Evolutionary conservation across 257 asterid species (phyloP), one percentile per base, ranked within the genome.

Genomic region (Petunia axillaris): DNA sequence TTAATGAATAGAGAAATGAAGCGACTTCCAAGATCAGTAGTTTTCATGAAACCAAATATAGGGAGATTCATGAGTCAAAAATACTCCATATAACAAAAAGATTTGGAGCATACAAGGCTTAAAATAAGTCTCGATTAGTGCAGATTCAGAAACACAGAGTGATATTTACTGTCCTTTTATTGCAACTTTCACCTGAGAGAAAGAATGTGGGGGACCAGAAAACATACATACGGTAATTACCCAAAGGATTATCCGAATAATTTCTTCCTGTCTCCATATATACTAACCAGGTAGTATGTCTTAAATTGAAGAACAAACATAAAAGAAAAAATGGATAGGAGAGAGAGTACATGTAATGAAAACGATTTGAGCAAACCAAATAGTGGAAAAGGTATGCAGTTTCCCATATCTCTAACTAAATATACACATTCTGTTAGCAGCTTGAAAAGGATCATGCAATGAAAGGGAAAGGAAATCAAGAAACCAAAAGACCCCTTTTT

Each of bases 401-500:
- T 71, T 41, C 62, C 60, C 9, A 71, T 44, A 71, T 6, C 44
- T 35, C 62, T 50, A 71, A 35, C 77, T 35, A 71, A 35, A 48
- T 50, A 35, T 11, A 71, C 60, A 48, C 60, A 11, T 71, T 71
- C 62, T 71, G 62, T 71, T 71, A 60, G 77, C 81, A 86, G 83
- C 76, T 71, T 62, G 74, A 83, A 76, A 80, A 58, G 81, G 59
- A 66, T 79, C 46, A 60, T 67, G 78, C 77, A 85, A 84, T 64
- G 82, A 80, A 84, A 80, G 3, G 77, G 80, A 80, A 81, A 83
- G 83, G 68, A 80, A 80, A 63, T 74, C 48, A 4, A 83, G 76
- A 76, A 80, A 68, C 85, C 86, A 88, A 88, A 85, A 79, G 76
- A 84, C 15, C 80, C 90, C 81, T 85, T 88, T 85, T 90, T 39